Base-by-base conservation (phyloP, 345 rosid genomes). In the Lepidium sativum region DNA sequence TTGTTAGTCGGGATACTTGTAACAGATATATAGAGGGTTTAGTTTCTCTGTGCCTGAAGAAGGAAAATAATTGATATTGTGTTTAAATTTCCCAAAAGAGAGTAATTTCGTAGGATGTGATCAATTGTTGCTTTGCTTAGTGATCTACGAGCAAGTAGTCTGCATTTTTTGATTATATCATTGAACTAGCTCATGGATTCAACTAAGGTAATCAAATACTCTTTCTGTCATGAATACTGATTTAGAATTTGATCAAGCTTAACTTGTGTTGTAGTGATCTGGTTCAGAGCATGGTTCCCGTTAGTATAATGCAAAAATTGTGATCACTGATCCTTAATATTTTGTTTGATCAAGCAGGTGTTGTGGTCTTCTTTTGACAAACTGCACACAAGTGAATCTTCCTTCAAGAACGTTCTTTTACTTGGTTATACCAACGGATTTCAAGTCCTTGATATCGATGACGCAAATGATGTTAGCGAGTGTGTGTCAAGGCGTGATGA, bases 381-480 rank as follows among this genome's bases (percentile, higher is more conserved):
- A 57, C 61, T 94, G 60, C 88, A 83, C 71, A 81, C 86, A 49
- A 64, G 78, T 72, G 74, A 83, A 63, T 79, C 81, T 43, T 79
- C 78, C 33, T 86, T 76, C 78, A 87, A 76, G 67, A 82, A 63
- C 64, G 87, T 90, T 65, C 95, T 94, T 15, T 74, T 94, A 68
- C 88, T 89, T 64, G 99, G 97, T 27, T 94, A 94, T 74, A 72
- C 85, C 53, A 90, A 86, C 79, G 99, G 97, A 10, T 90, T 94
- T 75, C 97, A 94, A 81, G 95, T 94, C 49, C 83, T 90, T 70
- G 96, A 94, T 57, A 88, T 87, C 5, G 92, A 94, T 68, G 89
- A 87, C 53, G 83, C 97, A 52, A 80, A 82, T 60, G 82, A 80
- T 67, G 90, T 94, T 53, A 74, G 70, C 56, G 99, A 94, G 67